phyloP scores from a whole-genome alignment of 2,329 filamentous ascomycete genomes.

The Volutella citrinella region DNA sequence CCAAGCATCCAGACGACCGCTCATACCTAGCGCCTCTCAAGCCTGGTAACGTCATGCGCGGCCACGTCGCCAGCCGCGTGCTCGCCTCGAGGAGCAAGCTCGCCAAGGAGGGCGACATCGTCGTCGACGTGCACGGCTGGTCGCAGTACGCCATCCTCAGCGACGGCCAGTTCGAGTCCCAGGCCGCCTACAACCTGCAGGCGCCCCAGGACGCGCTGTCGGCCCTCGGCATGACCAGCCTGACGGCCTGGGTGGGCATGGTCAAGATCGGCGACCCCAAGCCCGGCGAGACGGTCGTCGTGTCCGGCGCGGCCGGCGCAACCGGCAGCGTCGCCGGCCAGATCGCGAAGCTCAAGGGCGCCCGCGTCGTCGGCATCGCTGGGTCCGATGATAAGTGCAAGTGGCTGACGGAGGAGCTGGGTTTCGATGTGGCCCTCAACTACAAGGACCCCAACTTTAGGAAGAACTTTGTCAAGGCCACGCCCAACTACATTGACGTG shows the following conservation, averaged over 20 bases:
- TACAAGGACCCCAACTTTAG: conserved; percentile 65
- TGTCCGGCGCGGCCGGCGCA: conserved; percentile 74
- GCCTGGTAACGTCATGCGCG: conserved; percentile 68
- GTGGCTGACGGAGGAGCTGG: conserved; percentile 62
- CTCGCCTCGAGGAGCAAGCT: conserved; percentile 55
- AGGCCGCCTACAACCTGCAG: conserved; percentile 34
- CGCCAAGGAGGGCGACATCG: conserved; percentile 56
- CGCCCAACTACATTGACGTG: conserved; percentile 60
- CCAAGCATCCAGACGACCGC: conserved; percentile 41
- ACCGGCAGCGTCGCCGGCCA: conserved; percentile 75
- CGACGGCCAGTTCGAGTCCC: conserved; percentile 46
- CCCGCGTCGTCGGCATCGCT: conserved; percentile 60
- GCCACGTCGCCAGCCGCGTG: conserved; percentile 57
- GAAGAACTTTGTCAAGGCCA: conserved; percentile 57
- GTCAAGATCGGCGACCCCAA: conserved; percentile 65
- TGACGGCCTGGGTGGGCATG: conserved; percentile 77
- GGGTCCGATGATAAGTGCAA: conserved; percentile 65
- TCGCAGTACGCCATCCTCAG: conserved; percentile 60
- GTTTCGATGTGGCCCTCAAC: conserved; percentile 66
- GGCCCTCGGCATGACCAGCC: conserved; percentile 62
- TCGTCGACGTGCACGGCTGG: conserved; percentile 59
- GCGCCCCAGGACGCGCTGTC: conserved; percentile 59
- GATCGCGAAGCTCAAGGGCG: conserved; percentile 71
- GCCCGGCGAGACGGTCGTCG: conserved; percentile 70
- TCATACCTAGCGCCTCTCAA: conserved; percentile 68